These are phyloP conservation scores for Verticillium tricorpus DNA, from an alignment of 2,329 filamentous ascomycete species.

Conservation along the genomic window DNA sequence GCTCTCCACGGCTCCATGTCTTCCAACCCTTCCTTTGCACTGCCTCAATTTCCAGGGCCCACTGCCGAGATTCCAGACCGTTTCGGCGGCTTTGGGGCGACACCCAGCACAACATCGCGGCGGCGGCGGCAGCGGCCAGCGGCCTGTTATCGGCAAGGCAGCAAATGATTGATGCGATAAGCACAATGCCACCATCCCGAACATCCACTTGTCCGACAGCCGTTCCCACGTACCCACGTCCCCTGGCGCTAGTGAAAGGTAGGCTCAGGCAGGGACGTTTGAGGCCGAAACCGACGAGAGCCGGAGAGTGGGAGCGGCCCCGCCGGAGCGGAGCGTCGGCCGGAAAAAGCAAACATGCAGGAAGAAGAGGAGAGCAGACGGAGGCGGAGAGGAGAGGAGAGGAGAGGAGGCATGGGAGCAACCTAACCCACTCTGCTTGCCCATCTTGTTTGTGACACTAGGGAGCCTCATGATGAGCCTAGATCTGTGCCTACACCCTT, in stretches of 20 bases:
- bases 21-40: slow-evolving; percentile 1
- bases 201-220: neutral
- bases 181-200: neutral
- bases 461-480: no score
- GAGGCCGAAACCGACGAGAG: neutral
- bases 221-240: neutral
- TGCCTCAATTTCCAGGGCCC: slow-evolving; percentile 1
- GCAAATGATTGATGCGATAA: neutral
- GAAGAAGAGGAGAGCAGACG: neutral
- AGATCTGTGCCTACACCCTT: neutral
- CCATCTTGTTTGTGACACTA: neutral
- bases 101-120: neutral
- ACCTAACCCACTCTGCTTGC: neutral
- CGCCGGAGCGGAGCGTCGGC: neutral
- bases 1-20: neutral
- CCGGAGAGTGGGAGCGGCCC: neutral
- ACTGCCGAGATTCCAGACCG: slow-evolving; percentile 4
- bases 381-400: neutral
- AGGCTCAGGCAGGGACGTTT: neutral
- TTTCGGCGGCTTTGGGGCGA: neutral
- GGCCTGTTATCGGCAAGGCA: neutral
- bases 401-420: neutral
- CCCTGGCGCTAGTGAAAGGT: neutral
- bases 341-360: neutral
- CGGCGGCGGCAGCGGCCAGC: neutral